A percentile compares a stretch with the other conserved stretches of the same genome.
Evolutionary conservation across 345 rosid species (phyloP).

Genomic region (Salix arbutifolia): DNA sequence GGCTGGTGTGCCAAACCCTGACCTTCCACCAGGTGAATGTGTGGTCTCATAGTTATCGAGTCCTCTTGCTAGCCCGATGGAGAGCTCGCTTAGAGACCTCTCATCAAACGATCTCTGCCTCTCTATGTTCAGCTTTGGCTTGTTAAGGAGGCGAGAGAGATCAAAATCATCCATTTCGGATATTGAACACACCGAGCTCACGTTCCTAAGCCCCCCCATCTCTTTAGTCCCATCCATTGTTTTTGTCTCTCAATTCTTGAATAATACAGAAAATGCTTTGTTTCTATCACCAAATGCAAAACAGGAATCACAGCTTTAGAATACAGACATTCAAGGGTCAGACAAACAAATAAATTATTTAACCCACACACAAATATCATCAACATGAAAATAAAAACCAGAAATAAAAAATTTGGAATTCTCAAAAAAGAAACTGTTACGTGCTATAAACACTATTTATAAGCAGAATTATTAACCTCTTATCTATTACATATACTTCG

Average conservation of each 20-base stretch:
- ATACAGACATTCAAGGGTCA: neutral
- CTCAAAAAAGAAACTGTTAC: slow-evolving; percentile 3
- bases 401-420: neutral
- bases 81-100: slow-evolving; percentile 88
- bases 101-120: slow-evolving; percentile 90
- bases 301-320: neutral
- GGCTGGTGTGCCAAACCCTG: slow-evolving; percentile 68
- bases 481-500: neutral
- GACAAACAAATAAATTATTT: neutral
- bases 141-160: slow-evolving; percentile 73
- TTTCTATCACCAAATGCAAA: slow-evolving; percentile 6
- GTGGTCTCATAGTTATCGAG: slow-evolving; percentile 46
- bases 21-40: slow-evolving; percentile 20
- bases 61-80: slow-evolving; percentile 53
- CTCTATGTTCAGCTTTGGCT: slow-evolving; percentile 82
- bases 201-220: slow-evolving; percentile 64
- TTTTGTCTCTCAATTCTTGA: slow-evolving; percentile 5
- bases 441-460: neutral
- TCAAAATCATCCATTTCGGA: slow-evolving; percentile 71
- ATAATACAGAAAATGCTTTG: slow-evolving; percentile 10
- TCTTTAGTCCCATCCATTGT: slow-evolving; percentile 59
- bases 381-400: neutral
- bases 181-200: slow-evolving; percentile 73
- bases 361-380: neutral
- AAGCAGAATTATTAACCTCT: neutral